Evolutionary conservation across 1,139 yeast species (phyloP).

Genomic region (Arxiozyma heterogenica): DNA sequence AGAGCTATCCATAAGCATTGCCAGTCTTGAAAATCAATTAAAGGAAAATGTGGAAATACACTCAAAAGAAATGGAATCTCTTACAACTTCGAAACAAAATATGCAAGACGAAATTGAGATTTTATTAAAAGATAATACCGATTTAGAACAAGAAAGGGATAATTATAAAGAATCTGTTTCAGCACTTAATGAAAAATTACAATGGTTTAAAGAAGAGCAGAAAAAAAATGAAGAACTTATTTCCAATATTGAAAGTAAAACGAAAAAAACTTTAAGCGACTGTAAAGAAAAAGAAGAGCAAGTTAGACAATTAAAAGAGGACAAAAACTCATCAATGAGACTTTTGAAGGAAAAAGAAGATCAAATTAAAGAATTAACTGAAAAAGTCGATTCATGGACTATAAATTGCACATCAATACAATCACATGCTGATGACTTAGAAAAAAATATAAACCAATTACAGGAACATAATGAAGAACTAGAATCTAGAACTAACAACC

Average conservation of each 20-base stretch:
- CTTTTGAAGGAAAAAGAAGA: background rate
- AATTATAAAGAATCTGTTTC: background rate
- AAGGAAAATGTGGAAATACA: background rate
- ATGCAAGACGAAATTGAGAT: constrained; percentile 5
- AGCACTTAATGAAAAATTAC: background rate
- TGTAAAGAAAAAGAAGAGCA: background rate
- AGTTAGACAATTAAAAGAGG: background rate
- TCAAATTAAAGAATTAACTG: constrained; percentile 1
- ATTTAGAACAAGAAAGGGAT: constrained; percentile 5
- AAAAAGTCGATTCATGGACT: constrained; percentile 1
- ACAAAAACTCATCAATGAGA: background rate
- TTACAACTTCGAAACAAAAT: constrained; percentile 1
- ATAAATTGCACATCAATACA: background rate
- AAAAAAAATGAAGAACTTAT: background rate
- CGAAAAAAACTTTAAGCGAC: background rate
- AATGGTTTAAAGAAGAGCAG: background rate
- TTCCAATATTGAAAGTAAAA: background rate
- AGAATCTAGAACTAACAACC: background rate
- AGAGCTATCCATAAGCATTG: background rate
- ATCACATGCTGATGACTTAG: background rate
- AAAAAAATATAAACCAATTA: background rate
- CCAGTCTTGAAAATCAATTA: constrained; percentile 1
- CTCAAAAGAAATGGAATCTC: constrained; percentile 3
- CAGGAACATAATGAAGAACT: background rate
- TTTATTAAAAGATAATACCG: constrained; percentile 3